A percentile compares a stretch with the other conserved stretches of the same genome.
These are phyloP conservation scores for Chlamydomonas schloesseri DNA, from an alignment of 139 green algal species.

Conservation along the genomic window DNA sequence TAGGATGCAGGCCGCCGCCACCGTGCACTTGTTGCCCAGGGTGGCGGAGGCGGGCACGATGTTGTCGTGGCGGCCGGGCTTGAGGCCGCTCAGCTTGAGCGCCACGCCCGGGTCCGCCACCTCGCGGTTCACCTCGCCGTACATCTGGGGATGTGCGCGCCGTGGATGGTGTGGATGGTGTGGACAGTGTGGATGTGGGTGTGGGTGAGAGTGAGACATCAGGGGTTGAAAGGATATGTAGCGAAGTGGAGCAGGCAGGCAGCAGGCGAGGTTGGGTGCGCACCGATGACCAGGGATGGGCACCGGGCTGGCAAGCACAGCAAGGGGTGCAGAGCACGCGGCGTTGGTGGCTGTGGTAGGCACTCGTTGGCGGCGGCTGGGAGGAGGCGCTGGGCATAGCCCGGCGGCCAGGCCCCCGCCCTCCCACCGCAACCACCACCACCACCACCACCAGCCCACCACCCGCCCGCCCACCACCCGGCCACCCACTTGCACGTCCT, in stretches of 20 bases:
- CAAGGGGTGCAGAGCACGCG: no score
- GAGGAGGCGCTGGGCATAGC: no score
- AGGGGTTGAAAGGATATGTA: no score
- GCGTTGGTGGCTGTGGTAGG: no score
- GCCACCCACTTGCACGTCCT: constrained; percentile 43
- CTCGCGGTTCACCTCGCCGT: constrained; percentile 74
- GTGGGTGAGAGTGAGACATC: neutral
- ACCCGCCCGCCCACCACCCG: neutral
- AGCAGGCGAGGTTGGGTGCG: no score
- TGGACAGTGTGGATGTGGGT: neutral
- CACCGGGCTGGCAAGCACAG: no score
- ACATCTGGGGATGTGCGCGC: constrained; percentile 60
- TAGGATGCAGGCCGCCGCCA: constrained; percentile 80
- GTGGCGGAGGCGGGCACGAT: constrained; percentile 67
- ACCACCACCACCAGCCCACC: neutral
- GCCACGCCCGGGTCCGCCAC: constrained; percentile 63
- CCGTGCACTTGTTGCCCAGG: constrained; percentile 78
- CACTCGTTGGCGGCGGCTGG: no score
- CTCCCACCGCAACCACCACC: no score
- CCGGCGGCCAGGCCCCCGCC: no score
- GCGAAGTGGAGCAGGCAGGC: no score
- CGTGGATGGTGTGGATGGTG: neutral
- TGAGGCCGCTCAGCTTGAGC: constrained; percentile 53
- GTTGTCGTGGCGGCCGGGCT: constrained; percentile 72
- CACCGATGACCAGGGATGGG: no score